Evolutionary conservation across 2,329 filamentous ascomycete species (phyloP).

Genomic region (Ophiocordyceps robertsii): DNA sequence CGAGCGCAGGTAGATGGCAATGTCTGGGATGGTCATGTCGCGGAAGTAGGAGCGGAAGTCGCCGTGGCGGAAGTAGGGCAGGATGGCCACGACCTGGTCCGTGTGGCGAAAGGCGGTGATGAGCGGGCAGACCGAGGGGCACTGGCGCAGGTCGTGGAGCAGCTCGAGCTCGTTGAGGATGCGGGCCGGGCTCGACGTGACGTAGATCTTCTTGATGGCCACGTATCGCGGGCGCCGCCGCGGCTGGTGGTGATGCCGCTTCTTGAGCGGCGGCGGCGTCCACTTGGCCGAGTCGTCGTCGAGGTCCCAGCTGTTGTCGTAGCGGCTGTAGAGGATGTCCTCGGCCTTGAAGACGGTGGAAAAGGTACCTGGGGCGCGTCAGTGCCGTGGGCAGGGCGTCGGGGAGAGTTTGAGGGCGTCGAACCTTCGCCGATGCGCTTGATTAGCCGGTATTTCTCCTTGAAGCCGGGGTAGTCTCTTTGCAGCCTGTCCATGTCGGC

Average conservation of each 20-base stretch:
- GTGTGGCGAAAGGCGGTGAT: constrained; percentile 94
- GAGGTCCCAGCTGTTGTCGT: constrained; percentile 78
- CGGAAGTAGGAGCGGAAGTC: constrained; percentile 95
- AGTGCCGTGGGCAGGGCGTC: too few species aligned
- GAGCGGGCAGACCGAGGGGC: constrained; percentile 77
- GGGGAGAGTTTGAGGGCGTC: constrained; percentile 4
- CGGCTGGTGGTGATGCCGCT: constrained; percentile 20
- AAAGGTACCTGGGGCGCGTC: constrained; percentile 61
- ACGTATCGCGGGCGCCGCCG: constrained; percentile 54
- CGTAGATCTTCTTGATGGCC: constrained; percentile 98
- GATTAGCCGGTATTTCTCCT: constrained; percentile 73
- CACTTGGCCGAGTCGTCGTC: constrained; percentile 54
- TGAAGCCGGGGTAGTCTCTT: constrained; percentile 70
- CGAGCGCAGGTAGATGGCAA: constrained; percentile 78
- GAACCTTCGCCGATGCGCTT: constrained; percentile 94
- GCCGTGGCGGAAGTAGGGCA: constrained; percentile 90
- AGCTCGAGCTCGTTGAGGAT: constrained; percentile 96
- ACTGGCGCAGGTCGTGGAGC: constrained; percentile 73
- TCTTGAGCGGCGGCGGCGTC: constrained; percentile 53
- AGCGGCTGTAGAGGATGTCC: constrained; percentile 72
- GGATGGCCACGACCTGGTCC: constrained; percentile 87
- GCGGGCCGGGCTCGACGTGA: constrained; percentile 83
- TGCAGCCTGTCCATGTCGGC: constrained; percentile 83
- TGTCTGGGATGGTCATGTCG: constrained; percentile 73
- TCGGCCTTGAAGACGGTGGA: constrained; percentile 99